Evolutionary conservation across 352 stramenopile species (phyloP), one percentile per base, ranked within the genome.

Genomic region (Globisporangium megalacanthum): DNA sequence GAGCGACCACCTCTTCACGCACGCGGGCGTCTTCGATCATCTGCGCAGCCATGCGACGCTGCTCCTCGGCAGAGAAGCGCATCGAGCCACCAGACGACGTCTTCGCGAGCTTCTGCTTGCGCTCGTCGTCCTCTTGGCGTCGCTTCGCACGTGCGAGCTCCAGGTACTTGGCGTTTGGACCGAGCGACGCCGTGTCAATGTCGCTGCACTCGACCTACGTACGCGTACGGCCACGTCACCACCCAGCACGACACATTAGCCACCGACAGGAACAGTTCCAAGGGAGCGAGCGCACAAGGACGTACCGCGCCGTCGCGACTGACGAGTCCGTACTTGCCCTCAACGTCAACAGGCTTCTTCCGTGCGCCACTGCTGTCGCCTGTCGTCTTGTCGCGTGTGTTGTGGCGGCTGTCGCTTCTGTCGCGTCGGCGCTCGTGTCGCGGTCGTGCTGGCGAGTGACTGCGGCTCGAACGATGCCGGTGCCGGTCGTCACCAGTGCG

Each of bases 11-110:
- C 17, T 74, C 68, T 49, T 95, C 86, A 1, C 80, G 79, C 44
- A 81, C 70, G 31, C 82, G 74, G 20, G 79, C 86, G 60, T 94
- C 77, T 42, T 89, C 76, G 2, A 85, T 60, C 86, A 95, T 94
- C 48, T 87, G 75, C 52, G 68, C 72, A 2, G 72, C 79, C 56
- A 84, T 75, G 11, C 66, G 67, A 41, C 69, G 60, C 56, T 86
- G 89, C 35, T 90, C 79, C n/a, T 92, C 82, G 11, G 79, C 65
- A 9, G 77, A 81, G 15, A 69, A 59, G 22, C 61, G 61, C 7
- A 54, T 36, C 11, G 65, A 56, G 41, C 44, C 45, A 19, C 45
- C 39, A 22, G 58, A 58, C n/a, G 55, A 64, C 2, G 61, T 57
- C 53, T 88, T 91, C 15, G 68, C 65, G 3, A 93, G 64, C 51